Evolutionary conservation across 805 yeast genomes (phyloP), one percentile per base, ranked within the genome.

Genomic region (Zygotorulaspora chibaensis): DNA sequence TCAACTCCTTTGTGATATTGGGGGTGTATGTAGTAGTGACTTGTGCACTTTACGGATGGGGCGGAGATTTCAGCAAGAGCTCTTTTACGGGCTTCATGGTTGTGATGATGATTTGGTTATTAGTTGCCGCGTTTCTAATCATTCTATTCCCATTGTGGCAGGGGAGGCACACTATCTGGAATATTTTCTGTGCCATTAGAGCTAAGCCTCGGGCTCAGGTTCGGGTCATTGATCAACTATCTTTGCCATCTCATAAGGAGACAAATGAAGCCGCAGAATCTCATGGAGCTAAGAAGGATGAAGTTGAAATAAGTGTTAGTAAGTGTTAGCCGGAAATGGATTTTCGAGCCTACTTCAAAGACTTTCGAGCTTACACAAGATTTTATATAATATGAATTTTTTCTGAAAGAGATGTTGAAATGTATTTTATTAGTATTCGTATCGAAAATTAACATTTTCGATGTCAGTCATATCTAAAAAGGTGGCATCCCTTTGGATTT

Each of bases 71-170:
- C 41, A 64, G 68, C 34, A 66, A 66, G 52, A 48, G 49, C 15
- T 67, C 64, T 33, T 71, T 72, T 54, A 63, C 62, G 9, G 69
- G 57, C 12, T 67, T 65, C 58, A 65, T 69, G 36, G 56, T 70
- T 15, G 57, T 72, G n/a, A 60, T 68, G 60, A 47, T 67, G 55
- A 66, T 70, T 10, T 67, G 70, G 67, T 46, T 70, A 10, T n/a
- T 69, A 4, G 25, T 58, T 2, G 70, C 74, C 2, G 64, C 71
- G 1, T 13, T 56, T 2, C 67, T 63, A 48, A 70, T 71, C 34
- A 62, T 69, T 15, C 8, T 70, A n/a, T 53, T 59, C 42, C 75
- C 76, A 6, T 36, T 68, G 28, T 68, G 63, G 51, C 69, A 67
- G 43, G 71, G 71, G 12, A 52, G 58, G 27, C 33, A 47, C 13